phyloP scores from a whole-genome alignment of 2,329 filamentous ascomycete genomes.

The Volutella citrinella region DNA sequence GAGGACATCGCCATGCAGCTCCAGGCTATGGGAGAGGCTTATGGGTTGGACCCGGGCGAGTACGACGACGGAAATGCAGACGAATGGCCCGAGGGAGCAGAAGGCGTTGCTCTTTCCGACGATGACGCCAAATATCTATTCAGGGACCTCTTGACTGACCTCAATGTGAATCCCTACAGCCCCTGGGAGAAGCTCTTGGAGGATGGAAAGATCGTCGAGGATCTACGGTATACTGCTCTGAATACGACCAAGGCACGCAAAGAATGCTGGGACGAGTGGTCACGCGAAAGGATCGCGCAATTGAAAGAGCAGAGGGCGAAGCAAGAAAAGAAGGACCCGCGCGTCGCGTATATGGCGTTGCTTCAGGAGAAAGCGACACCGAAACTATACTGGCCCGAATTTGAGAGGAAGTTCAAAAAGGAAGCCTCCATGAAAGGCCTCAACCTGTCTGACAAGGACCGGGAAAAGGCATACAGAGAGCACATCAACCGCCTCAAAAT shows the following conservation, averaged over 20 bases:
- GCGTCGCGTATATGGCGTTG: constrained; percentile 77
- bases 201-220: constrained; percentile 76
- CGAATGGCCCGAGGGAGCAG: constrained; percentile 67
- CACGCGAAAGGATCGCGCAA: constrained; percentile 68
- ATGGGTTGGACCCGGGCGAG: constrained; percentile 73
- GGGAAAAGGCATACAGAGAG: constrained; percentile 77
- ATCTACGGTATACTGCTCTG: constrained; percentile 81
- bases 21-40: constrained; percentile 83
- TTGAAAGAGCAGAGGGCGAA: constrained; percentile 70
- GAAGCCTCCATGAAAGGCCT: constrained; percentile 77
- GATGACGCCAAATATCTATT: constrained; percentile 78
- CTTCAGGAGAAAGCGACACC: constrained; percentile 78
- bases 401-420: constrained; percentile 84
- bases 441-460: constrained; percentile 69
- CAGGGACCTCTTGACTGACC: constrained; percentile 81
- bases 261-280: constrained; percentile 84
- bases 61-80: constrained; percentile 64
- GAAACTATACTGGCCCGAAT: constrained; percentile 97
- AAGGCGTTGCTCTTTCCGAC: constrained; percentile 67
- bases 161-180: constrained; percentile 78
- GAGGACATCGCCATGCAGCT: constrained; percentile 93
- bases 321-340: constrained; percentile 78
- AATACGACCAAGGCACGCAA: constrained; percentile 76
- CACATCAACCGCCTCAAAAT: constrained; percentile 66
- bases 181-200: constrained; percentile 90